Base-by-base conservation (phyloP, 495 filamentous ascomycete genomes). In the Parathielavia hyrcaniae region DNA sequence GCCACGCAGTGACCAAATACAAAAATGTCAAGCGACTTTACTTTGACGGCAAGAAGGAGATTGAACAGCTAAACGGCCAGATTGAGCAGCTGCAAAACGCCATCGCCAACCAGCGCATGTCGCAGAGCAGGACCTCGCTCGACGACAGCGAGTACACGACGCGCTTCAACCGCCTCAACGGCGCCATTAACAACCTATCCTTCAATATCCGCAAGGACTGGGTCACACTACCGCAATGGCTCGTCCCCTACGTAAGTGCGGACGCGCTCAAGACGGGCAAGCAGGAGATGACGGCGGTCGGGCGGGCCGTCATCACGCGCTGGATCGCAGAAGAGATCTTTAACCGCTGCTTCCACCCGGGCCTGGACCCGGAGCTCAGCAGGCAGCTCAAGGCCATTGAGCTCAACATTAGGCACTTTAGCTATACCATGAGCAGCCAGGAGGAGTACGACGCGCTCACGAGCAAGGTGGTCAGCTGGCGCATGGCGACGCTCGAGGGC, bases 11-110 rank as follows among this genome's bases (percentile, higher is more conserved):
- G 69, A 83, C 81, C 61, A 98, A 98, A 76, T 98, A 98, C 68
- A 90, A 90, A 73, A 97, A 97, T 69, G 93, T 98, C 50, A 98
- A 98, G 76, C 83, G 88, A 35, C 87, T 96, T 61, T 98, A 97
- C 68, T 98, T 97, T 68, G 93, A 98, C 57, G 90, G 91, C 63
- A 91, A 95, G 66, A 78, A 85, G 50, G 89, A 95, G 68, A 89
- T 97, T 32, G 88, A 95, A 65, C 83, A 87, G 62, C 85, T 91
- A 59, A 88, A 88, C 61, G 77, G 86, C 47, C 92, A 97, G 68
- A 89, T 98, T 12, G 90, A 97, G 68, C 87, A 91, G 65, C 82
- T 98, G 12, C 93, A 98, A 72, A 97, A 98, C 69, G 92, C 89
- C 5, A 83, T 98, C 46, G 93, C 95, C 36, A 89, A 97, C 69